Evolutionary conservation across 768 basidiomycete species (phyloP), one percentile per base, ranked within the genome.

Genomic region (Macrolepiota fuliginosa): DNA sequence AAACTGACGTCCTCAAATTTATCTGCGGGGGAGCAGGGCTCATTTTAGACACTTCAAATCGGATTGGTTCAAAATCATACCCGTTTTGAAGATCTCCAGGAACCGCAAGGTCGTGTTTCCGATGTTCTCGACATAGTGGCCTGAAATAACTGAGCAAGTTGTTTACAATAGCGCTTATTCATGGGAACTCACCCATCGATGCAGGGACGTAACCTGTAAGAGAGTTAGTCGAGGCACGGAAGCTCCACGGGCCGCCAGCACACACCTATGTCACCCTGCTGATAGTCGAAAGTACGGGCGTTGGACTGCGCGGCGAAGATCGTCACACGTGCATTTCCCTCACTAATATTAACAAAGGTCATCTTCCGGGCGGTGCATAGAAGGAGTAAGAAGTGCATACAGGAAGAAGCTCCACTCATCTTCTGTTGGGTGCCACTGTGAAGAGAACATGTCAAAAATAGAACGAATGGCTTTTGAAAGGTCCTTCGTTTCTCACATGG

Each of bases 401-500:
- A 87, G 58, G 79, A 79, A 84, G 69, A 79, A 84, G 53, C 73
- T 77, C 87, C 87, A 88, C 72, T 88, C 87, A 62, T 87, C 84
- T 66, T 85, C 76, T 11, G 83, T 84, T 6, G 88, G 88, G 64
- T 89, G 88, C 88, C 88, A 89, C 87, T 87, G 60, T 6, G 13
- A 63, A 58, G 37, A 63, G 10, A 12, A 13, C 4, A 19, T 19
- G 24, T 61, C 37, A 37, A 49, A 37, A 54, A 47, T 36, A 49
- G 40, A 12, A 10, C 22, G 3, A 35, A 13, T 9, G 13, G 7
- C 12, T 11, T 61, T 49, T 13, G 12, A 19, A 39, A n/a, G 12
- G 19, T 17, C 29, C 29, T 32, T 45, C 42, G 19, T 17, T 27
- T 68, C 79, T 65, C 70, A 83, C 83, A 70, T 87, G 85, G 62